phyloP scores from a whole-genome alignment of 225 moss, liverwort and hornwort species.

The Climacium dendroides region DNA sequence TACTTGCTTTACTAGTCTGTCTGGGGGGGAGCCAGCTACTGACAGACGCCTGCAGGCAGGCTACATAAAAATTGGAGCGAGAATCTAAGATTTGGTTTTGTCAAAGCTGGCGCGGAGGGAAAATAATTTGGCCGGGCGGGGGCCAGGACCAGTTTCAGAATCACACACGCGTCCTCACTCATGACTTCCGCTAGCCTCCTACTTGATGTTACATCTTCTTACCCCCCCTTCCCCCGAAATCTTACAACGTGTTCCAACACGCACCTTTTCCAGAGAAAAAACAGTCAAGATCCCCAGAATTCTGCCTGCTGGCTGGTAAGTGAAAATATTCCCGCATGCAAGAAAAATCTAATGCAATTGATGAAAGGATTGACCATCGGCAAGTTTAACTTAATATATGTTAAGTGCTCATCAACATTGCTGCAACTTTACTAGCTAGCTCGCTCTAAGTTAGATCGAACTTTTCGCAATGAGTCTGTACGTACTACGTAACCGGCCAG shows the following conservation, averaged over 20 bases:
- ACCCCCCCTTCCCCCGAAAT: background rate
- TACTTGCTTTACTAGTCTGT: background rate
- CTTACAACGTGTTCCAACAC: background rate
- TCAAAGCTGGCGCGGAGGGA: background rate
- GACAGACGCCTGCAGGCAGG: background rate
- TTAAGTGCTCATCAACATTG: background rate
- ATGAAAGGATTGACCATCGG: background rate
- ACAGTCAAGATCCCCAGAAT: background rate
- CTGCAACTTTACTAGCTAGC: background rate
- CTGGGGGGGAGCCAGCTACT: background rate
- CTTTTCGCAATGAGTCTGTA: background rate
- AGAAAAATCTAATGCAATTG: background rate
- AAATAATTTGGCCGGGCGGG: background rate
- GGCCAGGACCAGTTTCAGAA: background rate
- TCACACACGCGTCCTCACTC: conserved; percentile 1
- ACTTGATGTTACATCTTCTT: background rate
- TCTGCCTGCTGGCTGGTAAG: background rate
- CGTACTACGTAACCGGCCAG: too few species aligned
- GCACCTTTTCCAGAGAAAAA: background rate
- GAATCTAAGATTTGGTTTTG: background rate
- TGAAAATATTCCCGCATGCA: background rate
- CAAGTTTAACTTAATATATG: background rate
- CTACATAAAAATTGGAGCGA: background rate
- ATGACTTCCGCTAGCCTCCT: background rate
- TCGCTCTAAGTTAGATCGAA: too few species aligned